Evolutionary conservation across 2,329 filamentous ascomycete genomes (phyloP), one percentile per base, ranked within the genome.

Genomic region (Epichloe gansuensis): DNA sequence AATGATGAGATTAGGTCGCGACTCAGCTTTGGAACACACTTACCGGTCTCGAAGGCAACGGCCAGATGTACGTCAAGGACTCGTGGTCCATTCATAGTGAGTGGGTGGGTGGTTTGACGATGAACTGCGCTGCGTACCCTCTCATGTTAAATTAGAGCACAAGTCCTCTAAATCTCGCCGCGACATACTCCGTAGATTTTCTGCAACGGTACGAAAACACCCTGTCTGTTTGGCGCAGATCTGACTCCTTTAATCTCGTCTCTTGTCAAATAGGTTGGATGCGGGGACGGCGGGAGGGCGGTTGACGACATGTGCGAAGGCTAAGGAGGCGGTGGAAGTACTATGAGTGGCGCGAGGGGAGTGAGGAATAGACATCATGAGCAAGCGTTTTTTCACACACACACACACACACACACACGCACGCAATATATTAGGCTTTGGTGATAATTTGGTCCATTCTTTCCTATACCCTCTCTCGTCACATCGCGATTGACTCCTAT

Each of bases 21-120:
- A 85, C 81, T 0, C 81, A 84, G 56, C 82, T 80, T 64, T 85
- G 82, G 82, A 69, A 74, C 58, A 80, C 77, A 0, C 80, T 81
- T 61, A 84, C 82, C 0, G 81, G 80, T 3, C 69, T 73, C 35
- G 81, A 84, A 61, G 61, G 64, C 12, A 51, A 75, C 52, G 78
- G 78, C 9, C 81, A 85, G 60, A 60, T 80, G 23, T 70, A 83
- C 7, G 81, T 82, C 1, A 62, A 67, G 44, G 65, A 80, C 43
- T 68, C 71, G 3, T 85, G 78, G 76, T 77, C 75, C 0, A 68
- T 84, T 11, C 80, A 83, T 58, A 54, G 62, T 57, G 38, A 7
- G 11, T 6, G 6, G 23, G 8, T 9, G 9, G 4, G n/a, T 50
- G 12, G 27, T 31, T 27, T 27, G 27, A 31, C 27, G 27, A 9